These are phyloP conservation scores for Aspergillus terreus DNA, from an alignment of 2,329 filamentous ascomycete genomes.

Conservation along the genomic window DNA sequence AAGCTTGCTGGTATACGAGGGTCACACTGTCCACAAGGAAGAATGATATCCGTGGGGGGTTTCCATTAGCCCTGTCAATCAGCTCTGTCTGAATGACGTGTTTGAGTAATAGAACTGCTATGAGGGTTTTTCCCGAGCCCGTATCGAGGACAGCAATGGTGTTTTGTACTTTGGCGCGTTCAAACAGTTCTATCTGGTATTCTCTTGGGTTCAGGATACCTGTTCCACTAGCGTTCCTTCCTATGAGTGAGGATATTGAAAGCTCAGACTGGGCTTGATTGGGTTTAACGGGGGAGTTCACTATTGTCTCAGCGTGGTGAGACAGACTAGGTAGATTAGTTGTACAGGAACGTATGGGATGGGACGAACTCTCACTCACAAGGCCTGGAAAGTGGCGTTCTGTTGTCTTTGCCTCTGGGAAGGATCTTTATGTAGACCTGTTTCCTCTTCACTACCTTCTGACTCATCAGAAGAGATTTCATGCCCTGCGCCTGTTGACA, in stretches of 20 bases:
- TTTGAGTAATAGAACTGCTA: conserved; percentile 79
- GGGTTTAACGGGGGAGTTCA: conserved; percentile 32
- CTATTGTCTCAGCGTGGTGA: conserved; percentile 40
- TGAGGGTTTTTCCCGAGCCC: conserved; percentile 93
- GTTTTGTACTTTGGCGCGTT: conserved; percentile 78
- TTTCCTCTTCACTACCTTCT: conserved; percentile 21
- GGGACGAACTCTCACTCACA: conserved; percentile 24
- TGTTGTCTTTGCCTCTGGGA: conserved; percentile 50
- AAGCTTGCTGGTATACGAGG: conserved; percentile 83
- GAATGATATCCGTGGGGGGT: conserved; percentile 67
- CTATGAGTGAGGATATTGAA: conserved; percentile 52
- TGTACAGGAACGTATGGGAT: not conserved
- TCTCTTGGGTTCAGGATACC: conserved; percentile 78
- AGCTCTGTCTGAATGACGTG: conserved; percentile 75
- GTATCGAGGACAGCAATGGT: conserved; percentile 92
- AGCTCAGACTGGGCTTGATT: conserved; percentile 43
- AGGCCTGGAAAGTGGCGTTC: conserved; percentile 49
- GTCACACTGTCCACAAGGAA: conserved; percentile 90
- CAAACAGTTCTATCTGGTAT: conserved; percentile 89
- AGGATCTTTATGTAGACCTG: conserved; percentile 16
- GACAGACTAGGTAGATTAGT: conserved; percentile 29
- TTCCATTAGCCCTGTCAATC: conserved; percentile 60
- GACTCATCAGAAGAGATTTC: conserved; percentile 19
- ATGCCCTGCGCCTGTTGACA: conserved; percentile 1
- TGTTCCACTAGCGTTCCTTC: conserved; percentile 47